Percentiles rank a stretch among this genome's conserved stretches.
Conservation (phyloP, 2,329 filamentous ascomycete species). For the Penicillium sp. region DNA sequence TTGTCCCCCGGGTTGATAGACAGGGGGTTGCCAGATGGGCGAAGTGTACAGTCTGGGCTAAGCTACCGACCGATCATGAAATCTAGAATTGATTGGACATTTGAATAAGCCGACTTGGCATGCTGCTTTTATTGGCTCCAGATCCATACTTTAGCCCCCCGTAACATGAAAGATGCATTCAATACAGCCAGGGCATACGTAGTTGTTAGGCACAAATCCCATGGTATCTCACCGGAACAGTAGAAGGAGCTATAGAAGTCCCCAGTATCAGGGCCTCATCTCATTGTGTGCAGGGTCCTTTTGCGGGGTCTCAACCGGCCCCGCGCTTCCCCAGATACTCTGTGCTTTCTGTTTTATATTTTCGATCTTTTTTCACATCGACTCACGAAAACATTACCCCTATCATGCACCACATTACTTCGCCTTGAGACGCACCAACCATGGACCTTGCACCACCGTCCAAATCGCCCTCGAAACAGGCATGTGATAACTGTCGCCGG, state of each 20-base stretch:
- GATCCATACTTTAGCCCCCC: neutral
- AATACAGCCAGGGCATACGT: neutral
- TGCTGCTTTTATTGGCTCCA: conserved; percentile 5
- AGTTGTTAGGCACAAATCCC: conserved; percentile 3
- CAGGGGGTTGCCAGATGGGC: conserved; percentile 4
- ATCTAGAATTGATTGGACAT: neutral
- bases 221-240: neutral
- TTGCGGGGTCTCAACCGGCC: conserved; percentile 10
- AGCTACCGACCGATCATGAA: conserved; percentile 1
- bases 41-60: conserved; percentile 1
- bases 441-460: conserved; percentile 25
- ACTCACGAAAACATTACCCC: neutral
- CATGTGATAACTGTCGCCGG: conserved; percentile 43
- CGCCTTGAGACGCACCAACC: conserved; percentile 2
- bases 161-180: neutral
- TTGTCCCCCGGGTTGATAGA: conserved; percentile 2
- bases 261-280: conserved; percentile 3
- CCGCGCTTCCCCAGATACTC: conserved; percentile 20
- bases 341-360: neutral
- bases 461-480: conserved; percentile 33
- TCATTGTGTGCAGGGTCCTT: conserved; percentile 13
- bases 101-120: conserved; percentile 5
- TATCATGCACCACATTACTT: conserved; percentile 1
- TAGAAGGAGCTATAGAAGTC: conserved; percentile 3
- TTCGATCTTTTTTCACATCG: neutral